Percentiles rank a stretch among this genome's conserved stretches.
Evolutionary conservation across 108 stramenopile species (phyloP).

Genomic region (Aurantiochytrium sp.): DNA sequence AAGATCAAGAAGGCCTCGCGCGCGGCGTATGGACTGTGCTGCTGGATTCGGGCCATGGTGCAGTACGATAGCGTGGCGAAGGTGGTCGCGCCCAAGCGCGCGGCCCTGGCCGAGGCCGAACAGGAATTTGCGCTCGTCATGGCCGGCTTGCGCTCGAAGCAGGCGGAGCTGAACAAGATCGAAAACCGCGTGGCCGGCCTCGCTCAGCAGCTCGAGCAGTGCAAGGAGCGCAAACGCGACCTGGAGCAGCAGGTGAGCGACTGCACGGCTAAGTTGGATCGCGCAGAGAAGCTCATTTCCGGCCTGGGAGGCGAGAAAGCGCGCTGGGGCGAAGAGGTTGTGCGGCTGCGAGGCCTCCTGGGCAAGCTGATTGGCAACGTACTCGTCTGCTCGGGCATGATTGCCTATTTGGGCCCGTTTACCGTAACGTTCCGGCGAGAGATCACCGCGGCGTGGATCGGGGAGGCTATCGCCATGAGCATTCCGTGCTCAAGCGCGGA

Average conservation of each 20-base stretch:
- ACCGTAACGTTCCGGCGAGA: conserved; percentile 44
- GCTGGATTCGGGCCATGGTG: conserved; percentile 63
- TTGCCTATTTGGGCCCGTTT: conserved; percentile 66
- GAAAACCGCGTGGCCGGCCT: conserved; percentile 59
- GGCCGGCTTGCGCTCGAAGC: conserved; percentile 49
- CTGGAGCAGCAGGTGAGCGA: conserved; percentile 39
- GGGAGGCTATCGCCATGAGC: conserved; percentile 43
- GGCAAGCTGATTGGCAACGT: conserved; percentile 58
- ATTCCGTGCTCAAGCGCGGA: conserved; percentile 49
- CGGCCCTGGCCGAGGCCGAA: conserved; percentile 58
- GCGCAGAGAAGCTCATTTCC: conserved; percentile 58
- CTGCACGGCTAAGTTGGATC: conserved; percentile 54
- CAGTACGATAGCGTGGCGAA: conserved; percentile 60
- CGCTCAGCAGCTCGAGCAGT: conserved; percentile 39
- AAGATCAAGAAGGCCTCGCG: conserved; percentile 55
- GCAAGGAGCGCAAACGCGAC: conserved; percentile 6
- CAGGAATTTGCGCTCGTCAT: conserved; percentile 42
- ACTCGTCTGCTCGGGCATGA: conserved; percentile 54
- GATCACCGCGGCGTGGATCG: conserved; percentile 44
- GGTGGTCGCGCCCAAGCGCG: conserved; percentile 57
- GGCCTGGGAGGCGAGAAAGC: conserved; percentile 60
- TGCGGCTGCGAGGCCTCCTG: conserved; percentile 34
- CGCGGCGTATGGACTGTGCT: conserved; percentile 60
- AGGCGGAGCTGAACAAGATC: conserved; percentile 48
- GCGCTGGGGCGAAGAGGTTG: conserved; percentile 46